These are phyloP conservation scores for Oryza longistaminata DNA, from an alignment of 176 grass and related monocot species.

Conservation along the genomic window DNA sequence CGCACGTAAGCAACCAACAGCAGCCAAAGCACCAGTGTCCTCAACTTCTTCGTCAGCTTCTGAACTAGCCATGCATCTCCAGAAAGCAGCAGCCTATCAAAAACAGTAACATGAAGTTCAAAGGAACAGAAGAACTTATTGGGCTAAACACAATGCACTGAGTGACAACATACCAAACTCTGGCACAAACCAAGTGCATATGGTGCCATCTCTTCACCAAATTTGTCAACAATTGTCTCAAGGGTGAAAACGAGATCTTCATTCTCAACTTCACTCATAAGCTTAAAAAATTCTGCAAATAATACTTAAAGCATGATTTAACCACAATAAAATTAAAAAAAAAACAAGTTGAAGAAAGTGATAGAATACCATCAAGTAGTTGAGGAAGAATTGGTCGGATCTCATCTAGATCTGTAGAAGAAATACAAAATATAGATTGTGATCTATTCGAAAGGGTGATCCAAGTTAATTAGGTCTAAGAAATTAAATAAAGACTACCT, in stretches of 20 bases:
- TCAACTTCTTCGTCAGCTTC: conserved; percentile 92
- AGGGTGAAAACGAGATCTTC: conserved; percentile 93
- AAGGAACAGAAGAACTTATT: neutral
- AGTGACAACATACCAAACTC: conserved; percentile 64
- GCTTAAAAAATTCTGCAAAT: conserved; percentile 87
- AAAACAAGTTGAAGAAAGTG: conserved; percentile 16
- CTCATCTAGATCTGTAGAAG: conserved; percentile 75
- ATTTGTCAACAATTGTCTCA: conserved; percentile 92
- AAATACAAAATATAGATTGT: conserved; percentile 21
- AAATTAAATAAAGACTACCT: conserved; percentile 45
- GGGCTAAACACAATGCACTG: neutral
- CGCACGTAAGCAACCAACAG: conserved; percentile 88
- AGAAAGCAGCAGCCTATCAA: conserved; percentile 78
- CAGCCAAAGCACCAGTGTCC: conserved; percentile 90
- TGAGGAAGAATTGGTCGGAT: conserved; percentile 87
- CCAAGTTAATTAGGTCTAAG: conserved; percentile 11
- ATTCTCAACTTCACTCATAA: conserved; percentile 96
- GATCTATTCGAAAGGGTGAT: neutral
- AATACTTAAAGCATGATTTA: conserved; percentile 34
- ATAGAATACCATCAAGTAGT: conserved; percentile 82
- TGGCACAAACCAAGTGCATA: conserved; percentile 96
- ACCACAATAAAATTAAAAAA: neutral
- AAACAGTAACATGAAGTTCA: conserved; percentile 43
- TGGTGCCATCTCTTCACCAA: conserved; percentile 98
- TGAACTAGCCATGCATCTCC: conserved; percentile 90